Evolutionary conservation across 176 grass and related monocot species (phyloP), one percentile per base, ranked within the genome.

Genomic region (Chloris gayana): DNA sequence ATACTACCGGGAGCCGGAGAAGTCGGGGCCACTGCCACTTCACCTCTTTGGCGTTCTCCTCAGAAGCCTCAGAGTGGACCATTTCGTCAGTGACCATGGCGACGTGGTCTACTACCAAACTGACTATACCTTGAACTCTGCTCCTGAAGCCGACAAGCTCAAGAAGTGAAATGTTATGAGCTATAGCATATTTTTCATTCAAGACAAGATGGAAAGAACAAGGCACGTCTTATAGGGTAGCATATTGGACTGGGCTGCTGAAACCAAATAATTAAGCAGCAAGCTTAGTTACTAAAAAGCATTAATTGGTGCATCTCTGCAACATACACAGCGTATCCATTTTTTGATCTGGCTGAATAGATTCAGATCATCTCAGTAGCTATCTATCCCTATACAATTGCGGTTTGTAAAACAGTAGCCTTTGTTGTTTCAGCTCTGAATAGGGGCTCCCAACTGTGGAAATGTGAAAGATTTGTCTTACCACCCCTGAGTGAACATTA

Each of bases 71-170:
- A 87, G 95, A 80, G 69, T 89, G 8, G 92, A 95, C 57, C 95
- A 95, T 70, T 95, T 95, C 31, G 95, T 98, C 13, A 93, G 95
- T 30, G 95, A 98, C 62, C 86, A 86, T 3, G 92, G 92, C 21
- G 86, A 94, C 51, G 89, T 93, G 10, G 92, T 94, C 77, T 95
- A 84, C 83, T 98, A 98, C 85, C 92, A 95, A 66, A 85, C 89
- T 11, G 94, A 97, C 46, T 82, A 76, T 39, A 83, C 46, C 80
- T 72, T 83, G 57, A 45, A 47, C 35, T 37, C 35, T 0, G 7
- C 13, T 4, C 7, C 6, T 17, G 62, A 64, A 33, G 6, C 15
- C 0, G 62, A 64, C 7, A 64, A 64, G 29, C 29, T 64, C 29
- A 64, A 64, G 29, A 3, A 33, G 15, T 64, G 60, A 31, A 27